Evolutionary conservation across 2,329 filamentous ascomycete genomes (phyloP).

Genomic region (Chaetomium sp.): DNA sequence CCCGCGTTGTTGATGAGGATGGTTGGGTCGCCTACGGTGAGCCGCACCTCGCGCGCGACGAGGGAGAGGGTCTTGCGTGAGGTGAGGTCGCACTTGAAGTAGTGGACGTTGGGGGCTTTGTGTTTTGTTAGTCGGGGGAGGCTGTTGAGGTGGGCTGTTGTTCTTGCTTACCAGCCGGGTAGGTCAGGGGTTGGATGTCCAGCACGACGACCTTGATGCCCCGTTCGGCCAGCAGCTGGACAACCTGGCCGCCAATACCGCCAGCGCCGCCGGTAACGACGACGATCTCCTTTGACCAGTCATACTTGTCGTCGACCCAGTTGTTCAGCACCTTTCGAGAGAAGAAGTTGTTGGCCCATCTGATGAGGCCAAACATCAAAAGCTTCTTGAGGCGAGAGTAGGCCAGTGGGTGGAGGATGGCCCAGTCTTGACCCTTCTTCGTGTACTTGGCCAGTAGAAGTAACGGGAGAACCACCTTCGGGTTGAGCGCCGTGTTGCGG

Average conservation of each 20-base stretch:
- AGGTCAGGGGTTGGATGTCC: conserved; percentile 66
- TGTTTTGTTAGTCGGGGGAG: not conserved
- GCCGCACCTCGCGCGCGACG: conserved; percentile 56
- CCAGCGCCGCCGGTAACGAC: conserved; percentile 74
- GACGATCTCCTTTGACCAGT: conserved; percentile 70
- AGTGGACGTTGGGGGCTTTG: conserved; percentile 58
- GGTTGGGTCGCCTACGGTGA: conserved; percentile 63
- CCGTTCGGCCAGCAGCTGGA: conserved; percentile 63
- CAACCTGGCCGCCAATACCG: conserved; percentile 70
- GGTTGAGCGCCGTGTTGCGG: conserved; percentile 64
- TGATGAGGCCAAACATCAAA: conserved; percentile 54
- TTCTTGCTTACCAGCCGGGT: conserved; percentile 51
- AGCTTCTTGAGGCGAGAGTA: conserved; percentile 57
- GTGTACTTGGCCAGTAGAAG: conserved; percentile 66
- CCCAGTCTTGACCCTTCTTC: conserved; percentile 58
- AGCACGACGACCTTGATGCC: conserved; percentile 70
- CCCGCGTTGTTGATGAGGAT: conserved; percentile 75
- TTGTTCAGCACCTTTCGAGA: conserved; percentile 54
- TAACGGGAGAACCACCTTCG: conserved; percentile 63
- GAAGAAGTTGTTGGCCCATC: conserved; percentile 53
- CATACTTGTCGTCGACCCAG: conserved; percentile 57
- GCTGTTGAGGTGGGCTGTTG: not conserved
- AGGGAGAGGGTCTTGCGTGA: conserved; percentile 55
- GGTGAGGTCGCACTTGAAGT: conserved; percentile 71
- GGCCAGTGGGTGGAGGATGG: conserved; percentile 53